Conservation (phyloP, 2,329 filamentous ascomycete species). For the Colletotrichum sp. region DNA sequence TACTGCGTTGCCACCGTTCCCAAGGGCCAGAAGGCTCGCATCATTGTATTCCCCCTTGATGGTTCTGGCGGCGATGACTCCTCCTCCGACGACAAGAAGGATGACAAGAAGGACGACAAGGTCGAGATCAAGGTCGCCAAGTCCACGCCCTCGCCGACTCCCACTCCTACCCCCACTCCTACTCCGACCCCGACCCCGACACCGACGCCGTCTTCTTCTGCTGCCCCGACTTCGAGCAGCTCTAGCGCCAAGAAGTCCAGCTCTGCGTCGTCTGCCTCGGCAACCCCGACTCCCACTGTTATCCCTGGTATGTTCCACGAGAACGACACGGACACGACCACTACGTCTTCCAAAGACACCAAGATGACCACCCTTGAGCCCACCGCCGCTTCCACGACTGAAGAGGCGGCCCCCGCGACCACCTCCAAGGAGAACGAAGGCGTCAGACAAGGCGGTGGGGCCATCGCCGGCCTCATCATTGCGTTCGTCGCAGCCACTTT, state of each 20-base stretch:
- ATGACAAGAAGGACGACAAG: slow-evolving; percentile 6
- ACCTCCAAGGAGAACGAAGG: slow-evolving; percentile 51
- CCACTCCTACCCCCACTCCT: slow-evolving; percentile 27
- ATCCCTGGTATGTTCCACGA: slow-evolving; percentile 60
- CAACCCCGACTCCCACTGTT: slow-evolving; percentile 28
- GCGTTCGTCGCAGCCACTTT: slow-evolving; percentile 59
- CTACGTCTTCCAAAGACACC: slow-evolving; percentile 25
- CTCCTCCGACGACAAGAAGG: slow-evolving; percentile 12
- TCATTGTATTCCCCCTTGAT: slow-evolving; percentile 64
- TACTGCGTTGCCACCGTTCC: slow-evolving; percentile 82
- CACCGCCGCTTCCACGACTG: slow-evolving; percentile 27
- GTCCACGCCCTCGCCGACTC: slow-evolving; percentile 21
- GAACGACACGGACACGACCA: slow-evolving; percentile 45
- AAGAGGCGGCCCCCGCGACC: slow-evolving; percentile 31
- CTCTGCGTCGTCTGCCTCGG: neutral
- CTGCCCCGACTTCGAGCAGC: slow-evolving; percentile 23
- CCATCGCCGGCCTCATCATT: slow-evolving; percentile 59
- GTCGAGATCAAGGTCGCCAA: slow-evolving; percentile 10
- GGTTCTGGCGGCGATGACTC: slow-evolving; percentile 39
- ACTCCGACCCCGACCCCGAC: slow-evolving; percentile 24
- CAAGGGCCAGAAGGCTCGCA: slow-evolving; percentile 68
- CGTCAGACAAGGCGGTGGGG: slow-evolving; percentile 53
- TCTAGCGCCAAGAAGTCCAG: slow-evolving; percentile 1
- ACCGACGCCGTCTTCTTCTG: slow-evolving; percentile 31
- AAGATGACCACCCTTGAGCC: slow-evolving; percentile 27